Conservation (phyloP, 2,329 filamentous ascomycete species). For the Neurospora sp. region DNA sequence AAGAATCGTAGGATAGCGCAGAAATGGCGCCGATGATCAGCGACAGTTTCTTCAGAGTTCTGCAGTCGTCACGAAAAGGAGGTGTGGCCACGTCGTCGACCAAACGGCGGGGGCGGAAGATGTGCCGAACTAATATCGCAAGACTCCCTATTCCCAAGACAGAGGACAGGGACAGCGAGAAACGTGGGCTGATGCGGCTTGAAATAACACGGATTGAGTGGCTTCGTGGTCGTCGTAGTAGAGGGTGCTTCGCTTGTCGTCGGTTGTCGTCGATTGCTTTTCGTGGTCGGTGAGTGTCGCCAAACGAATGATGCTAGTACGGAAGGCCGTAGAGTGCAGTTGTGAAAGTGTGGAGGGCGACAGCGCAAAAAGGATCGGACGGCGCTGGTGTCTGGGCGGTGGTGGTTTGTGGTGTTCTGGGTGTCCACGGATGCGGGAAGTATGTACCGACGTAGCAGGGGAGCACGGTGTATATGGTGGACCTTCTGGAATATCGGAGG, state of each 20-base stretch:
- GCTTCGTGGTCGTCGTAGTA: neutral
- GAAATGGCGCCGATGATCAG: neutral
- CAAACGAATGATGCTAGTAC: neutral
- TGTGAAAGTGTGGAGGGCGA: neutral
- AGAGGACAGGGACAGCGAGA: neutral
- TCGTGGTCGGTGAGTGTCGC: neutral
- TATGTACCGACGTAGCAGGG: neutral
- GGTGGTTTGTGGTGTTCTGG: neutral
- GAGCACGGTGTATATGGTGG: neutral
- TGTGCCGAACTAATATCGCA: neutral
- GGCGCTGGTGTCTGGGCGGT: conserved; percentile 1
- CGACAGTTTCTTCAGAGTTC: neutral
- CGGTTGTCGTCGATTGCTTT: neutral
- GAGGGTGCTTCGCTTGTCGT: neutral
- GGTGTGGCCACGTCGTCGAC: neutral
- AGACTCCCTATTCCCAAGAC: neutral
- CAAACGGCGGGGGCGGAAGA: neutral
- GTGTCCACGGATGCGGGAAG: neutral
- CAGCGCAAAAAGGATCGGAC: neutral
- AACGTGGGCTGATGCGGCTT: neutral
- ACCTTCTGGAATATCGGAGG: neutral
- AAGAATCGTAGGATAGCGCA: neutral
- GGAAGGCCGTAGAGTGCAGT: neutral
- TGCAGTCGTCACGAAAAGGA: neutral
- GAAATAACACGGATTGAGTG: neutral